phyloP scores from a whole-genome alignment of 371 early-diverging fungal species.

The Lichtheimia hyalospora region DNA sequence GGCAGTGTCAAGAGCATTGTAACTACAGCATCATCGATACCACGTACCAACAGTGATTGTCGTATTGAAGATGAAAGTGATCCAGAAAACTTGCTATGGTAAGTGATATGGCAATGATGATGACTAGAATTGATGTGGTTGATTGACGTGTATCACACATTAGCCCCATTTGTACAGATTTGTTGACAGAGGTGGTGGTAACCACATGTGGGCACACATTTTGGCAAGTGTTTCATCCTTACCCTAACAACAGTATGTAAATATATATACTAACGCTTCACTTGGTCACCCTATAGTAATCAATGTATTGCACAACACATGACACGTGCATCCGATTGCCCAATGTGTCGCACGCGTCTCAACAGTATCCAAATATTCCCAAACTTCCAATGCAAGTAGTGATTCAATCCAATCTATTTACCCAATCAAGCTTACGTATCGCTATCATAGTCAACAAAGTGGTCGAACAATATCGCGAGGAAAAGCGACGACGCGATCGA shows the following conservation, averaged over 20 bases:
- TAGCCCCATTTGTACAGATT: slow-evolving; percentile 74
- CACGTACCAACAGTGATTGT: neutral
- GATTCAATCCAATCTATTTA: neutral
- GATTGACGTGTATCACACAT: neutral
- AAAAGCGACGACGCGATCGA: neutral
- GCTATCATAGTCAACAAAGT: slow-evolving; percentile 1
- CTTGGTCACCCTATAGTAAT: slow-evolving; percentile 41
- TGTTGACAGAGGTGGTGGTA: slow-evolving; percentile 75
- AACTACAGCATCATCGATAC: neutral
- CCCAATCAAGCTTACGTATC: neutral
- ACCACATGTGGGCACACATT: slow-evolving; percentile 88
- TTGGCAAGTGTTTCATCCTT: slow-evolving; percentile 56
- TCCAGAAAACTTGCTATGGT: slow-evolving; percentile 14
- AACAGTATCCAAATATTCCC: slow-evolving; percentile 71
- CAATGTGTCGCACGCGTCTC: slow-evolving; percentile 64
- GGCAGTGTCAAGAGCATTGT: neutral
- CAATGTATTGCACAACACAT: slow-evolving; percentile 75
- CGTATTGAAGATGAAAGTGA: slow-evolving; percentile 7
- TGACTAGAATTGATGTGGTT: neutral
- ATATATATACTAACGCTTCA: neutral
- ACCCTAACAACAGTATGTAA: neutral
- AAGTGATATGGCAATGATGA: neutral
- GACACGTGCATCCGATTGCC: slow-evolving; percentile 60
- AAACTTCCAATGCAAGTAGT: slow-evolving; percentile 71
- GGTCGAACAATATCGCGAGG: slow-evolving; percentile 6